phyloP scores from a whole-genome alignment of 2,329 filamentous ascomycete genomes.

The Cephalotrichum gorgonifer region DNA sequence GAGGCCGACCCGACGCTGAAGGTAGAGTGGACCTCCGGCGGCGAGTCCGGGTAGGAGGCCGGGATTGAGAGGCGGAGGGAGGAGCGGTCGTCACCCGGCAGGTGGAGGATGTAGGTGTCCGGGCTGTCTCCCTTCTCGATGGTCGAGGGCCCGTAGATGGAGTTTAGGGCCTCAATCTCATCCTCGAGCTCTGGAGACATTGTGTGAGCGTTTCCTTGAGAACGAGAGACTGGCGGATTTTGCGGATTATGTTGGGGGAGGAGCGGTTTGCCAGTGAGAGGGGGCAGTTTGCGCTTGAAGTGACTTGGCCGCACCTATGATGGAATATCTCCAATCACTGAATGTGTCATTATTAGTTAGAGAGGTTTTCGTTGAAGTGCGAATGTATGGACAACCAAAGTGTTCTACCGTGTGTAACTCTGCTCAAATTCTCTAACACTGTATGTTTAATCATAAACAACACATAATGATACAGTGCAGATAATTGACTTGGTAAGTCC shows the following conservation, averaged over 20 bases:
- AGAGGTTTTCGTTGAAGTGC: no score
- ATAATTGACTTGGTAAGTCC: no score
- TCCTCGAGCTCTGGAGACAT: conserved; percentile 56
- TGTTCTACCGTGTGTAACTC: no score
- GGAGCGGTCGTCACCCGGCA: conserved; percentile 50
- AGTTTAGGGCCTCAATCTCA: conserved; percentile 73
- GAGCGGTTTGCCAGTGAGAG: neutral
- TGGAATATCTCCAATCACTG: no score
- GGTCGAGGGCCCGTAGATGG: conserved; percentile 67
- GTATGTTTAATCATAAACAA: no score
- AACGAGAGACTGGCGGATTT: neutral
- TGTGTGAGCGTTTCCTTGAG: no score
- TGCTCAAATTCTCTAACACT: no score
- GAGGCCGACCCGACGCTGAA: conserved; percentile 63
- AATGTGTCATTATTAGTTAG: no score
- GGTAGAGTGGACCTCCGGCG: conserved; percentile 65
- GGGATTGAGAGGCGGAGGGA: conserved; percentile 61
- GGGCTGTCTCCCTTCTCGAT: conserved; percentile 32
- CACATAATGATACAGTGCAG: no score
- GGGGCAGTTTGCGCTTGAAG: neutral
- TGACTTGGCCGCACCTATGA: no score
- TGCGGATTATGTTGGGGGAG: neutral
- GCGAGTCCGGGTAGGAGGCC: conserved; percentile 58
- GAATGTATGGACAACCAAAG: no score
- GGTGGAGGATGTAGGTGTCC: conserved; percentile 46